Evolutionary conservation across 257 asterid species (phyloP), one percentile per base, ranked within the genome.

Genomic region (Penstemon eatonii): DNA sequence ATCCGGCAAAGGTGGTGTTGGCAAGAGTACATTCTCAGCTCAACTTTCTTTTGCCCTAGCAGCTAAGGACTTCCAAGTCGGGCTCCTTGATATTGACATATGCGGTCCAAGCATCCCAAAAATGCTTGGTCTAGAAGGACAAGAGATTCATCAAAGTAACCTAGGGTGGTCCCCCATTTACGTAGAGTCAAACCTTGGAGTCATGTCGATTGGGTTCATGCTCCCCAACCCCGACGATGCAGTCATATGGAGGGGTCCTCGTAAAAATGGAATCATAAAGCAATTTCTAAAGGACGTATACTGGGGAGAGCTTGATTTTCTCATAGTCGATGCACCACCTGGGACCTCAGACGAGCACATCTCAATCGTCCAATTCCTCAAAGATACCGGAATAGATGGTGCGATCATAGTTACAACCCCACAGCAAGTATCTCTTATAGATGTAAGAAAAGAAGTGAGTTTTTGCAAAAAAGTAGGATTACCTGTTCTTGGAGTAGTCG

Each of bases 261-360:
- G 92, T 44, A 92, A 92, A 79, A 87, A 83, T 18, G 95, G 88
- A 47, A 76, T 89, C 38, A 92, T 87, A 71, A 89, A 84, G 78
- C 96, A 89, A 65, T 92, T 92, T 64, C 69, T 87, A 40, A 89
- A 85, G 83, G 98, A 92, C 53, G 96, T 92, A 8, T 54, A 87
- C 7, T 89, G 95, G 99, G 95, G 96, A 1, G 97, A 89, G 60
- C 96, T 93, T 7, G 96, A 93, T 79, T 93, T 90, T 74, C 89
- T 93, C 5, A 75, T 88, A 54, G 96, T 93, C 19, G 99, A 93
- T 76, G 96, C 99, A 13, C 96, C 97, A 7, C 97, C 97, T 9
- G 99, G 99, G 33, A 93, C 97, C 57, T 93, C 99, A 3, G 97
- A 93, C 19, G 96, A 91, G 81, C 96, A 91, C 58, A 93, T 93